Base-by-base conservation (phyloP, 495 filamentous ascomycete genomes). In the Penicillium crystallinum region DNA sequence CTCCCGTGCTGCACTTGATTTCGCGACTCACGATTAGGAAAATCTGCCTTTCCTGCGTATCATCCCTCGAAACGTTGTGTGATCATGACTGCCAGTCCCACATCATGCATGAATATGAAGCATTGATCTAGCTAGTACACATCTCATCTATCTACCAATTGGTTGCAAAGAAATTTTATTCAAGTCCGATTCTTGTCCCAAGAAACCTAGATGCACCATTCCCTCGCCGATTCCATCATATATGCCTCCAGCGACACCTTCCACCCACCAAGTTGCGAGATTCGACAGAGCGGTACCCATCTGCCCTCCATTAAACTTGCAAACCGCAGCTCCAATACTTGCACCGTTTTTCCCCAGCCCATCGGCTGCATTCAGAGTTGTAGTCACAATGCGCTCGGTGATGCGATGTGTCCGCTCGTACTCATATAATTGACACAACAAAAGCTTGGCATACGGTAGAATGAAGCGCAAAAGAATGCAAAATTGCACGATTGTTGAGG, bases 361-460 rank as follows among this genome's bases (percentile, higher is more conserved):
- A 53, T 84, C 78, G 4, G 78, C 77, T 1, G 76, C 69, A 40
- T 72, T 70, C 10, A 85, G 57, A 1, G 77, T 66, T 3, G 66
- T 62, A 0, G 71, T 70, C 4, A 86, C 55, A 12, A 84, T 34
- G 6, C 76, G 75, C 50, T 85, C 76, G 0, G 76, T 80, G 36
- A 88, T 72, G 50, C 71, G 79, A 62, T 86, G 74, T 27, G 80
- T 72, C n/a, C 83, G 79, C 52, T 89, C 86, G 55, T 82, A 87
- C 33, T 74, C 66, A 48, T 84, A 85, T 4, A 77, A 62, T 4
- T 72, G 57, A 17, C 64, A 66, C 21, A 85, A 45, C 6, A 85
- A 60, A n/a, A 75, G 43, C 52, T 75, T 81, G 23, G 80, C 55
- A 57, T 84, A 84, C 10, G 85, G 85, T 2, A 86, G 61, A 4